Conservation (phyloP, 1,139 yeast species). For the Diutina pseudorugosa region DNA sequence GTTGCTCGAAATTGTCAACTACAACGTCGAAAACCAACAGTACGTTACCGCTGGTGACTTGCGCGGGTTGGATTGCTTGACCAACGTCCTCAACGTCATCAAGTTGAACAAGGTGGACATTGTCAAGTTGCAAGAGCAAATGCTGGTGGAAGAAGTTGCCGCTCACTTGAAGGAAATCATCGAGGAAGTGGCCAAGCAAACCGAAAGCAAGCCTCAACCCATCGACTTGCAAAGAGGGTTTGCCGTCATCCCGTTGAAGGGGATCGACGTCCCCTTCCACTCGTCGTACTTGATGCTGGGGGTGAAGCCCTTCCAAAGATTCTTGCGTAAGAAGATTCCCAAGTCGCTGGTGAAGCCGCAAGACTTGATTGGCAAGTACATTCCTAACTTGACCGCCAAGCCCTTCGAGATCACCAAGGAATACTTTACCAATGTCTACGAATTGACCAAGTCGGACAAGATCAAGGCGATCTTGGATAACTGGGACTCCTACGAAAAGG, state of each 20-base stretch:
- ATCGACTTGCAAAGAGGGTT: slow-evolving; percentile 95
- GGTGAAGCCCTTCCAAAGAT: slow-evolving; percentile 97
- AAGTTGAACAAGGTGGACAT: slow-evolving; percentile 91
- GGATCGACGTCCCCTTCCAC: slow-evolving; percentile 98
- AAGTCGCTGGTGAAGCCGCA: slow-evolving; percentile 92
- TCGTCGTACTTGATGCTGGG: slow-evolving; percentile 95
- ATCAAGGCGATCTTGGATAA: slow-evolving; percentile 81
- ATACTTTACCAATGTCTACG: slow-evolving; percentile 91
- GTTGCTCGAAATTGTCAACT: slow-evolving; percentile 96
- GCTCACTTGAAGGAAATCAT: slow-evolving; percentile 81
- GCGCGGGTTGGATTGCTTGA: slow-evolving; percentile 85
- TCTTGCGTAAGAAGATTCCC: slow-evolving; percentile 90
- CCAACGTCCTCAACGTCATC: slow-evolving; percentile 85
- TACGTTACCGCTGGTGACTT: slow-evolving; percentile 98
- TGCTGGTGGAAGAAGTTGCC: slow-evolving; percentile 80
- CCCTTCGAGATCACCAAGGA: slow-evolving; percentile 94
- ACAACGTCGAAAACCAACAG: slow-evolving; percentile 95
- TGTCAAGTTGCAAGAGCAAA: slow-evolving; percentile 68
- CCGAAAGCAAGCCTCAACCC: slow-evolving; percentile 86
- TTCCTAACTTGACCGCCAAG: slow-evolving; percentile 97
- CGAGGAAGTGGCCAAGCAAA: slow-evolving; percentile 69
- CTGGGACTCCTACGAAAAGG: slow-evolving; percentile 77
- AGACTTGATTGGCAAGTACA: slow-evolving; percentile 84
- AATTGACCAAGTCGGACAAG: slow-evolving; percentile 83
- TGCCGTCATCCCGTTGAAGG: slow-evolving; percentile 96